phyloP scores from a whole-genome alignment of 2,329 filamentous ascomycete species.

The Pyricularia sp. region DNA sequence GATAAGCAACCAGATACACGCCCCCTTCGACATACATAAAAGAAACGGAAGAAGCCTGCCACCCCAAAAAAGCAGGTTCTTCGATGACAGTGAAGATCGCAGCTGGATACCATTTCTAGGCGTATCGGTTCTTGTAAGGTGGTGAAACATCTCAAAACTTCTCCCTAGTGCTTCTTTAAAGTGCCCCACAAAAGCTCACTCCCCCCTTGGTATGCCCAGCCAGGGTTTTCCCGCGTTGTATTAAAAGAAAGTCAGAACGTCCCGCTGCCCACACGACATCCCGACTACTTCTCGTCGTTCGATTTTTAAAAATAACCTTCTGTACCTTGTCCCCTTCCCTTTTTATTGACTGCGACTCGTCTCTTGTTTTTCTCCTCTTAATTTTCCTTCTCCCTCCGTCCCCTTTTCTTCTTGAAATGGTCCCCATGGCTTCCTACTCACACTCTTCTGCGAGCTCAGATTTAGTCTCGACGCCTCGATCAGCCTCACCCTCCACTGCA shows the following conservation, averaged over 20 bases:
- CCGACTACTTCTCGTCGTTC: neutral
- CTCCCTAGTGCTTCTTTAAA: neutral
- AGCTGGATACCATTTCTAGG: neutral
- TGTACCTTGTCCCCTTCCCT: neutral
- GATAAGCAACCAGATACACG: neutral
- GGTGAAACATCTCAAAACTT: neutral
- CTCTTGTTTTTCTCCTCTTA: neutral
- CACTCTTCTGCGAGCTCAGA: slow-evolving; percentile 37
- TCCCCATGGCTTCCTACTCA: slow-evolving; percentile 33
- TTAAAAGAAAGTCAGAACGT: neutral
- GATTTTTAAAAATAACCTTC: neutral
- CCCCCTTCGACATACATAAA: neutral
- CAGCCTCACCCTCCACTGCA: slow-evolving; percentile 40
- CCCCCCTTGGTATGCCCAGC: neutral
- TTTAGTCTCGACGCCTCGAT: slow-evolving; percentile 42
- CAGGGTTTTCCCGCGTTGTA: neutral
- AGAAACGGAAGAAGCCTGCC: neutral
- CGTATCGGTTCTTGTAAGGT: neutral
- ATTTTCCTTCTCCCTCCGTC: neutral
- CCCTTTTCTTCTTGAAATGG: slow-evolving; percentile 12
- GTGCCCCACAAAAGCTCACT: neutral
- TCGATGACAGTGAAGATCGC: neutral
- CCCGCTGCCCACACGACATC: neutral
- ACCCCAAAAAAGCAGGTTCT: neutral
- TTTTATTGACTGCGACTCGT: neutral